Base-by-base conservation (phyloP, 768 basidiomycete species). In the Stropharia rugosoannulata region DNA sequence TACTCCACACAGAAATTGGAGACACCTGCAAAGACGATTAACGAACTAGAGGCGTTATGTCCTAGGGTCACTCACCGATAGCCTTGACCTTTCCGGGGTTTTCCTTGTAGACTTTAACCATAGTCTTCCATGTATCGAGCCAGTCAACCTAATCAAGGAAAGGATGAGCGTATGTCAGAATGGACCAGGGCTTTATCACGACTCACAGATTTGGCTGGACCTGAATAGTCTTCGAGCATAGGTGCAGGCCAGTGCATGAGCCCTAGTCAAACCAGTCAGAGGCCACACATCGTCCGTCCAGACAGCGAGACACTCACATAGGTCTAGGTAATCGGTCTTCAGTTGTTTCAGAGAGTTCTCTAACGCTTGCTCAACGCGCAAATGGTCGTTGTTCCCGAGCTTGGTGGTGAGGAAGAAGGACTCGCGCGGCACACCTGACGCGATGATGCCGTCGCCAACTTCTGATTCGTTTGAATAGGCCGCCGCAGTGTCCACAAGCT, bases 181-280 rank as follows among this genome's bases (percentile, higher is more conserved):
- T 44, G 22, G 7, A 13, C 25, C 16, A 46, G 8, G 6, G 13
- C 19, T 11, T 35, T 12, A 39, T 39, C 8, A 16, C 10, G 9
- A 56, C 72, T 2, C 55, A 74, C 73, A 3, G 68, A 73, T 63
- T 75, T 80, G 63, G 88, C 83, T 6, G 84, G 62, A 8, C 59
- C 75, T 16, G 79, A 73, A 49, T 75, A 75, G 56, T 82, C 82
- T 41, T 62, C 61, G 10, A 80, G 82, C 82, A 90, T 82, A 35
- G 90, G 86, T 16, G 87, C 83, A 12, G 91, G 92, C 90, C 89
- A 91, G 71, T 91, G 89, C 80, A 91, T 84, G 55, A 90, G 74
- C 82, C 84, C 85, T 87, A 45, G 18, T 6, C 7, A 18, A 29
- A 55, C 41, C 3, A 37, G 29, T 19, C 22, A 27, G 29, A 6